Evolutionary conservation across 2,329 filamentous ascomycete species (phyloP).

Genomic region (Colletotrichum magnum): DNA sequence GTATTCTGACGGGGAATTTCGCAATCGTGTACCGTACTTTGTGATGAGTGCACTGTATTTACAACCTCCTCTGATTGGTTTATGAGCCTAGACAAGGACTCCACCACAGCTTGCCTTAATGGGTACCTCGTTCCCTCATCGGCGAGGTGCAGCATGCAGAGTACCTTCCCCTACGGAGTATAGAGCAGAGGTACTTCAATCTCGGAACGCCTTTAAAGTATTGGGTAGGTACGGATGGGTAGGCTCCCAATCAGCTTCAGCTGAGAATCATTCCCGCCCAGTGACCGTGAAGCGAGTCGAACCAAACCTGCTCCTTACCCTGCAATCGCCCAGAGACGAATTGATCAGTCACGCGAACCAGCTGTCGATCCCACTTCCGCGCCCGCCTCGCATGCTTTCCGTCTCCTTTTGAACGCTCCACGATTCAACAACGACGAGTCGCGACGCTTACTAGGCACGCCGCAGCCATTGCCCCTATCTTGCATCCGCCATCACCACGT

Average conservation of each 20-base stretch:
- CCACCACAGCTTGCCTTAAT: constrained; percentile 18
- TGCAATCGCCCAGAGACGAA: not conserved
- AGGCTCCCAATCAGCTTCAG: not conserved
- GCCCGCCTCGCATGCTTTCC: not conserved
- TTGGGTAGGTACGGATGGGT: not conserved
- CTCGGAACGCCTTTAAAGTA: constrained; percentile 2
- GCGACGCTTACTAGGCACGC: not conserved
- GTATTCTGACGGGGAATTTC: not conserved
- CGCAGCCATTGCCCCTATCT: not conserved
- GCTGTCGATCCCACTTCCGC: constrained; percentile 29
- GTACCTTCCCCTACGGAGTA: not conserved
- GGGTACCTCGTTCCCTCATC: not conserved
- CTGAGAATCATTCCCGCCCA: constrained; percentile 6
- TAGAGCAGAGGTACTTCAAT: constrained; percentile 26
- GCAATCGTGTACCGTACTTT: not conserved
- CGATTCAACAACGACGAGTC: constrained; percentile 7
- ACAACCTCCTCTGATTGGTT: constrained; percentile 17
- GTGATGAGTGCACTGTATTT: not conserved
- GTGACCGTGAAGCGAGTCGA: not conserved
- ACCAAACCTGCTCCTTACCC: not conserved
- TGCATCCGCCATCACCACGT: not conserved
- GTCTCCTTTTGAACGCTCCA: constrained; percentile 25
- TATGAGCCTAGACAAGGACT: not conserved
- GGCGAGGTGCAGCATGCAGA: not conserved
- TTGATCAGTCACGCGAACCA: constrained; percentile 28